Percentiles rank a stretch among this genome's conserved stretches.
Evolutionary conservation across 2,329 filamentous ascomycete genomes (phyloP).

Genomic region (Monosporascus sp.): DNA sequence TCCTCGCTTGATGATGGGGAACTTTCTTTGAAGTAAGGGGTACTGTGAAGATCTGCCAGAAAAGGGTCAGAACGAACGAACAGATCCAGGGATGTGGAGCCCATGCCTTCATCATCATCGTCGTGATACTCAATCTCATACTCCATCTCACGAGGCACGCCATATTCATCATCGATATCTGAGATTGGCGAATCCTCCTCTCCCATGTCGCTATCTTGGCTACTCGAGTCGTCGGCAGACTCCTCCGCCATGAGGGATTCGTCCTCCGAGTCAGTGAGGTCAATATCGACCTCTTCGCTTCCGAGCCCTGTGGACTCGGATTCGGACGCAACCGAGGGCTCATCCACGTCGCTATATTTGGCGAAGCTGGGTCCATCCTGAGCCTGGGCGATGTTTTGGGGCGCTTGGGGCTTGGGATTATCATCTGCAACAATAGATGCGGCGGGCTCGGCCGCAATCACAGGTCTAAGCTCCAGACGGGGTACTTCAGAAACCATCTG

Average conservation of each 20-base stretch:
- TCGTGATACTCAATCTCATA: conserved; percentile 8
- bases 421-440: too few relatives aligned
- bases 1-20: conserved; percentile 7
- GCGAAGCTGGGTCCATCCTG: background rate
- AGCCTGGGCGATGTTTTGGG: too few relatives aligned
- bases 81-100: background rate
- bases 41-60: conserved; percentile 1
- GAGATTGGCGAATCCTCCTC: conserved; percentile 3
- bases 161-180: conserved; percentile 4
- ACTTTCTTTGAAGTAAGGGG: conserved; percentile 6
- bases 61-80: background rate
- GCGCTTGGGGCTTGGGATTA: too few relatives aligned
- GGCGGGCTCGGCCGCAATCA: too few relatives aligned
- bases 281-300: conserved; percentile 4
- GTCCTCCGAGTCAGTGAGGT: conserved; percentile 4
- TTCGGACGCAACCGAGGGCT: background rate
- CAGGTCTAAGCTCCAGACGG: too few relatives aligned
- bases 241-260: conserved; percentile 4
- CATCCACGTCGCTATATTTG: background rate
- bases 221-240: conserved; percentile 2
- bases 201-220: background rate
- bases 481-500: too few relatives aligned
- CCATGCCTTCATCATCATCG: conserved; percentile 11
- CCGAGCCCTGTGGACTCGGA: conserved; percentile 1
- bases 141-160: conserved; percentile 1